phyloP scores from a whole-genome alignment of 805 yeast genomes.

The Lachancea sp. region DNA sequence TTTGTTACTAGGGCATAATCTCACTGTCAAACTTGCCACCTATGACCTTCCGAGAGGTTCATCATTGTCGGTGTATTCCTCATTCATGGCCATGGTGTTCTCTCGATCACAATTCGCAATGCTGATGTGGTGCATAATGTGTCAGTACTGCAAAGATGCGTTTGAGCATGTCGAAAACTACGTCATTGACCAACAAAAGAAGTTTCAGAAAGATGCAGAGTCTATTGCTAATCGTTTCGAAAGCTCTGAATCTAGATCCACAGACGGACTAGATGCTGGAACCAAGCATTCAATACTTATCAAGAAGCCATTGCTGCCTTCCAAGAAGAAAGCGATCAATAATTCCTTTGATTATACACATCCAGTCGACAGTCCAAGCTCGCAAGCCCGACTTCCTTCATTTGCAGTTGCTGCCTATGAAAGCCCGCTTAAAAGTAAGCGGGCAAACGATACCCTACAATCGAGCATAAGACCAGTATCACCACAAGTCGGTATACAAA shows the following conservation, averaged over 20 bases:
- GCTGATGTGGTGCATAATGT: conserved; percentile 4
- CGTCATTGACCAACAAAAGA: not conserved
- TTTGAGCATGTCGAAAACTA: conserved; percentile 1
- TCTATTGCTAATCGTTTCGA: conserved; percentile 3
- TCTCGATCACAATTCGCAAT: conserved; percentile 7
- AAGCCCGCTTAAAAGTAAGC: conserved; percentile 6
- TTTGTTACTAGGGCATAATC: not conserved
- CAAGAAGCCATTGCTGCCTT: not conserved
- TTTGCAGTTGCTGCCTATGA: conserved; percentile 6
- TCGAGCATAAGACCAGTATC: conserved; percentile 5
- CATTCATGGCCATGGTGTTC: conserved; percentile 1
- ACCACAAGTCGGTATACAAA: not conserved
- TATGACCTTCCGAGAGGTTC: not conserved
- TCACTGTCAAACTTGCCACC: not conserved
- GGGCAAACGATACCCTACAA: not conserved
- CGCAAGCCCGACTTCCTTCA: not conserved
- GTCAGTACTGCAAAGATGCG: conserved; percentile 5
- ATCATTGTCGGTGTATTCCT: conserved; percentile 1
- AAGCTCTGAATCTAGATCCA: not conserved
- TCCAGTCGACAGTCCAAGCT: not conserved
- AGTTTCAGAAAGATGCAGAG: conserved; percentile 4
- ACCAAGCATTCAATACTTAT: not conserved
- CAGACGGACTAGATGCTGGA: conserved; percentile 1
- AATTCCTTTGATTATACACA: not conserved
- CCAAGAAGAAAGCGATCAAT: not conserved